Evolutionary conservation across 2,329 filamentous ascomycete genomes (phyloP).

Genomic region (Malbranchea cinnamomea): DNA sequence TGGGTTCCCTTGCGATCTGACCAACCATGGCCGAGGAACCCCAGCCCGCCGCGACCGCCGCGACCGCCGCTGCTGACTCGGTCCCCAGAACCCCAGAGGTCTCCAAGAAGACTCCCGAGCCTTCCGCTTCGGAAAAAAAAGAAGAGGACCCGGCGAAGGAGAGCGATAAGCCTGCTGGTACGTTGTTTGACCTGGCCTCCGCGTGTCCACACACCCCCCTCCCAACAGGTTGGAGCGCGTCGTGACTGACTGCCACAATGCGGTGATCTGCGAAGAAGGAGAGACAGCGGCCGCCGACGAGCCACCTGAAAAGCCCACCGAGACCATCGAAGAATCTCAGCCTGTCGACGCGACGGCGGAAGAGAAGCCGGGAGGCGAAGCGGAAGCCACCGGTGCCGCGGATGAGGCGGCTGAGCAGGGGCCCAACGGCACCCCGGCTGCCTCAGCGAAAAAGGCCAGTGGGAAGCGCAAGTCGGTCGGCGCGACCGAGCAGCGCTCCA

Average conservation of each 20-base stretch:
- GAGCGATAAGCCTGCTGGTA: conserved; percentile 18
- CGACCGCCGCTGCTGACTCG: conserved; percentile 18
- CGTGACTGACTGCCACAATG: background rate
- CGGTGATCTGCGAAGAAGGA: conserved; percentile 6
- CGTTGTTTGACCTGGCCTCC: too few relatives aligned
- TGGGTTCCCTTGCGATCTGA: too few relatives aligned
- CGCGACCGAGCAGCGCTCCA: conserved; percentile 52
- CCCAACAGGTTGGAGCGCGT: background rate
- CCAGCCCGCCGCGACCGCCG: conserved; percentile 18
- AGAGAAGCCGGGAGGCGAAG: conserved; percentile 10
- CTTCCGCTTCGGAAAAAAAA: conserved; percentile 13
- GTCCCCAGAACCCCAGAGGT: conserved; percentile 18
- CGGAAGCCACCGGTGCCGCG: conserved; percentile 13
- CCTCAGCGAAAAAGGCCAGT: conserved; percentile 36
- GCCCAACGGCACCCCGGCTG: conserved; percentile 34
- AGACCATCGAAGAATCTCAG: conserved; percentile 11
- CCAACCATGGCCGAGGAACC: conserved; percentile 25
- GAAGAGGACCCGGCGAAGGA: conserved; percentile 14
- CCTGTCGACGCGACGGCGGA: conserved; percentile 15
- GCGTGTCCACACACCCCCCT: too few relatives aligned
- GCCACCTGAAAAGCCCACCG: conserved; percentile 14
- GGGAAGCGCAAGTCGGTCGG: conserved; percentile 57
- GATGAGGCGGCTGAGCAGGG: conserved; percentile 16
- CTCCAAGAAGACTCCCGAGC: conserved; percentile 8
- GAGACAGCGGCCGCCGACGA: conserved; percentile 12